Percentiles rank a stretch among this genome's conserved stretches.
Evolutionary conservation across 176 grass and related monocot species (phyloP).

Genomic region (Chrysopogon serrulatus): DNA sequence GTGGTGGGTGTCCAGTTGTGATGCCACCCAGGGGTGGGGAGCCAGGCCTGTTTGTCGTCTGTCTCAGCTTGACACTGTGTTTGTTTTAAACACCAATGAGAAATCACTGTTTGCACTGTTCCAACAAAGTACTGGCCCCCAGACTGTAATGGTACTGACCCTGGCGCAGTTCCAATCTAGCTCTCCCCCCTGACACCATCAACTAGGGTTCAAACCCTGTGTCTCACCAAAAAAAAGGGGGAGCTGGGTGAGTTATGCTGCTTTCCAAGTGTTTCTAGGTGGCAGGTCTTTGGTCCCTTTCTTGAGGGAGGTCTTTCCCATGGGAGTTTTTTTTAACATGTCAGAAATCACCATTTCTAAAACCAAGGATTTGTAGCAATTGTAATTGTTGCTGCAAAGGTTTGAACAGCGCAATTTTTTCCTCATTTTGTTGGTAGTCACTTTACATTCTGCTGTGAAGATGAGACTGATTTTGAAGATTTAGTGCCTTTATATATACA

Average conservation of each 20-base stretch:
- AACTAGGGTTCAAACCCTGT: neutral
- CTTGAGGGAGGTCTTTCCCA: neutral
- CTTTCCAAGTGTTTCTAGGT: neutral
- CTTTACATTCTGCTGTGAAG: neutral
- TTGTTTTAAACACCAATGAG: too few species aligned
- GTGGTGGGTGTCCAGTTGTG: neutral
- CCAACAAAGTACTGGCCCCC: neutral
- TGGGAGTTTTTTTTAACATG: neutral
- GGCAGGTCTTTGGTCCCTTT: neutral
- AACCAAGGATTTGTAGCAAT: neutral
- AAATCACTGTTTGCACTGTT: neutral
- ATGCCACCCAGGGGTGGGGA: too few species aligned
- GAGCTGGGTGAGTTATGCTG: neutral
- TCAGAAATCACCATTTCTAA: neutral
- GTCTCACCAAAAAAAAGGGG: neutral
- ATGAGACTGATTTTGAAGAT: neutral
- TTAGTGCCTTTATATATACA: neutral
- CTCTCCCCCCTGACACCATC: neutral
- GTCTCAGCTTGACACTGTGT: too few species aligned
- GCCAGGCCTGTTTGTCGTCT: too few species aligned
- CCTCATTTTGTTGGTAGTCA: neutral
- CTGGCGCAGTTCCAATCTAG: neutral
- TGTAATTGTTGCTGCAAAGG: neutral
- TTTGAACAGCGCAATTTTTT: neutral
- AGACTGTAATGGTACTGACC: neutral